Evolutionary conservation across 2,329 filamentous ascomycete genomes (phyloP), one percentile per base, ranked within the genome.

Genomic region (Hypoxylon rubiginosum): DNA sequence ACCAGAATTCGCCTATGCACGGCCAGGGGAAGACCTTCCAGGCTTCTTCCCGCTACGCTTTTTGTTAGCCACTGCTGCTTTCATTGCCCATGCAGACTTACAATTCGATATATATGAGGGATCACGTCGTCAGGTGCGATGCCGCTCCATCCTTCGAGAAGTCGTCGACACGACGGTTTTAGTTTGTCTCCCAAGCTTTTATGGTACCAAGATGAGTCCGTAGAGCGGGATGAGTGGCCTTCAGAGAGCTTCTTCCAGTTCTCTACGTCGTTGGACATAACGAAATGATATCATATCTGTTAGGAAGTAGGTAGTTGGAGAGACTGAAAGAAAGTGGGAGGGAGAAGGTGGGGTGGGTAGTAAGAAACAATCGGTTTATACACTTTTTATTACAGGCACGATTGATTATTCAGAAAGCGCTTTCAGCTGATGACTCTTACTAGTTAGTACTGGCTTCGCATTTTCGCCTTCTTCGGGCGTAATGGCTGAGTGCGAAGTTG

Each of bases 1-100:
- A 66, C 63, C 58, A 62, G 39, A 66, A 66, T 30, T 62, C 48
- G 9, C 63, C 63, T 21, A 66, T 59, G 19, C 63, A 66, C 19
- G 58, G 63, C 53, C 53, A 66, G 2, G 63, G 63, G 54, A 66
- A 66, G 48, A 66, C 53, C 17, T 58, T 13, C 63, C 58, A 66
- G 34, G 63, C 63, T 46, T 49, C 34, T 24, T 58, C 53, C 26
- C 63, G 52, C 63, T 66, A 41, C 32, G n/a, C 5, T 21, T 45
- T 13, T 15, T 13, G 43, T 66, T 26, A 66, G 63, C n/a, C n/a
- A 24, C 46, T 43, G 26, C 13, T n/a, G 9, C 24, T 46, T 48
- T 53, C 15, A 45, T 15, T 41, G 9, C 32, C 19, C 2, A 13
- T 30, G 36, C 7, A 28, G 30, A 59, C 61, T 43, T 54, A 64